A percentile compares a stretch with the other conserved stretches of the same genome.
These are phyloP conservation scores for Chaetoscypha palmicola DNA, from an alignment of 2,329 filamentous ascomycete species.

Conservation along the genomic window DNA sequence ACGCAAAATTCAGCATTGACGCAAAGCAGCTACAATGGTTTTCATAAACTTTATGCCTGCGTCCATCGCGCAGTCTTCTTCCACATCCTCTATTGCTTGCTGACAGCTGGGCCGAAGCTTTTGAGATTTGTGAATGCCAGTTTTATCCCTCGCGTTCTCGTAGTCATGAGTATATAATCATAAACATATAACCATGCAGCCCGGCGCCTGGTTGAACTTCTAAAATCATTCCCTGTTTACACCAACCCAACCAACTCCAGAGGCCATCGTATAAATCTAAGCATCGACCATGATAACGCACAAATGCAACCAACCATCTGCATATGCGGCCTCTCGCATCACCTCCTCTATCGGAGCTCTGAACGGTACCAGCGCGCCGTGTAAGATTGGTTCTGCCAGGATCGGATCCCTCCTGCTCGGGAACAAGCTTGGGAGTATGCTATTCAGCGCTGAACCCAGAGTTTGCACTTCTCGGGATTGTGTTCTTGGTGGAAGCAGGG, in stretches of 20 bases:
- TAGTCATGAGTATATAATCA: too few relatives aligned
- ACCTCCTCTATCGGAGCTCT: constrained; percentile 73
- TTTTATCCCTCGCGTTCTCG: too few relatives aligned
- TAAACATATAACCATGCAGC: too few relatives aligned
- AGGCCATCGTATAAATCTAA: not conserved
- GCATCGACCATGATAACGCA: constrained; percentile 57
- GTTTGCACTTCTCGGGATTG: constrained; percentile 50
- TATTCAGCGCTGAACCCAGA: constrained; percentile 70
- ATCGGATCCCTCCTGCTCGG: constrained; percentile 79
- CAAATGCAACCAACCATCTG: constrained; percentile 86
- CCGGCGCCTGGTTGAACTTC: too few relatives aligned
- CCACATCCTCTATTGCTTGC: too few relatives aligned
- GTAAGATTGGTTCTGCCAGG: constrained; percentile 75
- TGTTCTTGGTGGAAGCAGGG: constrained; percentile 51
- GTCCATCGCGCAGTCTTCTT: too few relatives aligned
- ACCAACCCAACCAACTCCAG: not conserved
- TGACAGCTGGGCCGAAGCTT: too few relatives aligned
- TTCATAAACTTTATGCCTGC: too few relatives aligned
- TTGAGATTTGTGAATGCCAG: too few relatives aligned
- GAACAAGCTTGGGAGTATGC: constrained; percentile 72
- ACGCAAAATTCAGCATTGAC: too few relatives aligned
- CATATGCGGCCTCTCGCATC: constrained; percentile 74
- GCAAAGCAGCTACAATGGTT: too few relatives aligned
- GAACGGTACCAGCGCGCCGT: constrained; percentile 80
- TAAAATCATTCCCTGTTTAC: too few relatives aligned